These are phyloP conservation scores for Carpinus viminea DNA, from an alignment of 306 rosid genomes.

Conservation along the genomic window DNA sequence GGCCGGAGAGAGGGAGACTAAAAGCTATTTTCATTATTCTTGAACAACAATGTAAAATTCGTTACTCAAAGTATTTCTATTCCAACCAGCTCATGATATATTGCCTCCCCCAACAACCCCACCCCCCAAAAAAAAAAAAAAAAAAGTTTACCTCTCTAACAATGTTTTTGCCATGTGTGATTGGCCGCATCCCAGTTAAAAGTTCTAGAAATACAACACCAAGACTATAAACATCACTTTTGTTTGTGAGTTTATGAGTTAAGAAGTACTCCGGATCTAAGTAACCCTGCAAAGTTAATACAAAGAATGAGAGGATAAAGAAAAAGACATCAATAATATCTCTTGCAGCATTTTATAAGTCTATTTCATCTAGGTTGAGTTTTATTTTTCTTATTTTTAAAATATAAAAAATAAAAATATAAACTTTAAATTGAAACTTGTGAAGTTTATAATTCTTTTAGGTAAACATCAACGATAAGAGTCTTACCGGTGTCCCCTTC, in stretches of 20 bases:
- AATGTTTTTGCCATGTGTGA: conserved; percentile 90
- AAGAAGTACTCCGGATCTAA: background rate
- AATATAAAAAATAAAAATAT: no score
- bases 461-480: conserved; percentile 2
- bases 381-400: no score
- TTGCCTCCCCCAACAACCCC: background rate
- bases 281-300: conserved; percentile 25
- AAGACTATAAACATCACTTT: conserved; percentile 2
- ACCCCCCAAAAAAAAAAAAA: background rate
- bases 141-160: conserved; percentile 94
- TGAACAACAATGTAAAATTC: background rate
- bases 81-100: background rate
- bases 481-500: conserved; percentile 89
- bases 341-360: background rate
- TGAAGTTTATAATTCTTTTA: background rate
- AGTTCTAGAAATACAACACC: conserved; percentile 84
- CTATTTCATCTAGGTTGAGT: no score
- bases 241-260: background rate
- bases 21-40: background rate
- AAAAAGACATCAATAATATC: background rate
- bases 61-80: background rate
- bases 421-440: background rate
- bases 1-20: background rate
- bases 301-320: conserved; percentile 3
- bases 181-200: conserved; percentile 84